phyloP scores from a whole-genome alignment of 208 protist genomes.

The Naegleria lovaniensis region DNA sequence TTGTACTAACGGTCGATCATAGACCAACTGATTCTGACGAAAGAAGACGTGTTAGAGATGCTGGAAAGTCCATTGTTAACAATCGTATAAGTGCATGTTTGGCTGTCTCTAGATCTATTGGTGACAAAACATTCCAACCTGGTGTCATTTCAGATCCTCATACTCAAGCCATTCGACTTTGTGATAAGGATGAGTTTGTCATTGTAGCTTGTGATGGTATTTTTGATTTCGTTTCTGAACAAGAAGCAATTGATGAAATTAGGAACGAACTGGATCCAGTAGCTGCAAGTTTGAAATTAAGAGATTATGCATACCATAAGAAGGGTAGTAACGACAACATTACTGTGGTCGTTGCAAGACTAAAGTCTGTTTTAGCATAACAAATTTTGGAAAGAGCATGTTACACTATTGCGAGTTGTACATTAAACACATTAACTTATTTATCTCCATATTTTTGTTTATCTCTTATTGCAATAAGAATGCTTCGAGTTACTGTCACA shows the following conservation, averaged over 20 bases:
- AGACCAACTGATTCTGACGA: conserved; percentile 39
- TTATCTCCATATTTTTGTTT: too few species aligned
- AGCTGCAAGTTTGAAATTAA: conserved; percentile 44
- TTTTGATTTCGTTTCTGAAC: conserved; percentile 53
- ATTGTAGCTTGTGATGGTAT: conserved; percentile 50
- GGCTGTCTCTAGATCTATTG: conserved; percentile 19
- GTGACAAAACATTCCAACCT: conserved; percentile 15
- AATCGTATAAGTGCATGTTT: conserved; percentile 12
- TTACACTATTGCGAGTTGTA: background rate
- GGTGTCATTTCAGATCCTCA: conserved; percentile 31
- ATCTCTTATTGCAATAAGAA: too few species aligned
- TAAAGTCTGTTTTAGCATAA: conserved; percentile 9
- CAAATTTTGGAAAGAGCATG: background rate
- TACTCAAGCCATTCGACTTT: background rate
- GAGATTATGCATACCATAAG: conserved; percentile 49
- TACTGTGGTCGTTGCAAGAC: conserved; percentile 44
- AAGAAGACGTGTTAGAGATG: conserved; percentile 20
- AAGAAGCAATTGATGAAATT: conserved; percentile 40
- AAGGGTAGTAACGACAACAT: conserved; percentile 57
- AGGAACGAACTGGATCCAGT: conserved; percentile 37
- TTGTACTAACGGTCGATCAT: conserved; percentile 36
- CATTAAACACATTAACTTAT: too few species aligned
- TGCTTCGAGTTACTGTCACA: too few species aligned
- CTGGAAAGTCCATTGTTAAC: background rate
- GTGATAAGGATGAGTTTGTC: conserved; percentile 37